Base-by-base conservation (phyloP, 1,139 yeast species). In the Candida pseudoviswanathii region DNA sequence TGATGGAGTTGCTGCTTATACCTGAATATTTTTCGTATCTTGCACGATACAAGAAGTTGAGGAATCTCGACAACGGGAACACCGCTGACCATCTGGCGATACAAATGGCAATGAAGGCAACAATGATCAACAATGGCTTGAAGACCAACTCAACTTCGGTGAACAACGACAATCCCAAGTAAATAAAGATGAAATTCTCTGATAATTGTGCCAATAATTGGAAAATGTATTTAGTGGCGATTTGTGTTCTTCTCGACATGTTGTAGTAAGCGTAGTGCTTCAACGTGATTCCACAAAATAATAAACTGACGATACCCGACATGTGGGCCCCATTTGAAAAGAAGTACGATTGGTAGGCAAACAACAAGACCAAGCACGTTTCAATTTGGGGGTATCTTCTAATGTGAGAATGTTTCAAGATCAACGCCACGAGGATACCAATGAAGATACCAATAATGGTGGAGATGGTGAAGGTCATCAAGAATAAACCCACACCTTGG, bases 251-350 rank as follows among this genome's bases (percentile, higher is more conserved):
- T 68, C 98, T 80, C 3, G 97, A 90, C 99, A 95, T 95, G 70
- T 92, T 95, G 70, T 81, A 94, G 70, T 91, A 92, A 16, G 99
- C 99, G 65, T 95, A 95, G 68, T 95, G 99, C 67, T 94, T 94
- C 64, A 95, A 74, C 3, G 99, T 94, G 54, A 95, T 92, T 48
- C 99, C 99, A 66, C 98, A 94, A 71, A 95, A 95, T 56, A 95
- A 73, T 55, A 95, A 76, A 1, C 97, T 90, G 5, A 95, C 99
- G 59, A 94, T 95, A 44, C 99, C 99, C 5, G 97, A 91, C 99
- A 94, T 94, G 66, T 95, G 99, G 58, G 99, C 95, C 41, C 99
- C 99, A 64, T 94, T 95, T 44, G 98, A 92, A 68, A 95, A 94
- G 75, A 95, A 95, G 66, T 95, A 95, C 0, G 98, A 89, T 58